phyloP scores from a whole-genome alignment of 2,329 filamentous ascomycete species.

The Lasiodiplodia gonubiensis region DNA sequence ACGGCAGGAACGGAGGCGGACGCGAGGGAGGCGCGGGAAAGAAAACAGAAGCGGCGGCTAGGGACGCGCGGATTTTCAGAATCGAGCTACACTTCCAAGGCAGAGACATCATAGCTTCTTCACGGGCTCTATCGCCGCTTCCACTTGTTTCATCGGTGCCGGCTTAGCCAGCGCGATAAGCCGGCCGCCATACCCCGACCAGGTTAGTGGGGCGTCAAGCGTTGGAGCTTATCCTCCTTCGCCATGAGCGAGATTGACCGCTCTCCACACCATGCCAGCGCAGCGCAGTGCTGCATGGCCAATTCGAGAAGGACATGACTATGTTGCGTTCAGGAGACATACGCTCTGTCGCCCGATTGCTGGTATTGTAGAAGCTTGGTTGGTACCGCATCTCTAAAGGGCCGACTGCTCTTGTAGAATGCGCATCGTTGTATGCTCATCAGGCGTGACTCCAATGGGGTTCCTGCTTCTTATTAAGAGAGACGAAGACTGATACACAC shows the following conservation, averaged over 20 bases:
- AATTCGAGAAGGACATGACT: too few relatives aligned
- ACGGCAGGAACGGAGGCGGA: background rate
- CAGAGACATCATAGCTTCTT: background rate
- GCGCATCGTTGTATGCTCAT: background rate
- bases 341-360: too few relatives aligned
- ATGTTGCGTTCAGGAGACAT: too few relatives aligned
- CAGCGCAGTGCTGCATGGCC: too few relatives aligned
- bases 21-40: conserved; percentile 8
- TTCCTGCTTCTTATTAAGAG: background rate
- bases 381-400: background rate
- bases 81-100: conserved; percentile 17
- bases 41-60: conserved; percentile 7
- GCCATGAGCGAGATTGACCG: background rate
- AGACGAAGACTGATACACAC: background rate
- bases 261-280: too few relatives aligned
- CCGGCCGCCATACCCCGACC: background rate
- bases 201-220: conserved; percentile 1
- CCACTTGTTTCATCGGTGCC: conserved; percentile 14
- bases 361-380: background rate
- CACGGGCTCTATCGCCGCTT: conserved; percentile 16
- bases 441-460: background rate
- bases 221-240: background rate
- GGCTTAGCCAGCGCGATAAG: conserved; percentile 1
- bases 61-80: conserved; percentile 16
- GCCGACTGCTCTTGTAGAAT: too few relatives aligned